phyloP scores from a whole-genome alignment of 2,329 filamentous ascomycete genomes.

The Cladophialophora carrionii region DNA sequence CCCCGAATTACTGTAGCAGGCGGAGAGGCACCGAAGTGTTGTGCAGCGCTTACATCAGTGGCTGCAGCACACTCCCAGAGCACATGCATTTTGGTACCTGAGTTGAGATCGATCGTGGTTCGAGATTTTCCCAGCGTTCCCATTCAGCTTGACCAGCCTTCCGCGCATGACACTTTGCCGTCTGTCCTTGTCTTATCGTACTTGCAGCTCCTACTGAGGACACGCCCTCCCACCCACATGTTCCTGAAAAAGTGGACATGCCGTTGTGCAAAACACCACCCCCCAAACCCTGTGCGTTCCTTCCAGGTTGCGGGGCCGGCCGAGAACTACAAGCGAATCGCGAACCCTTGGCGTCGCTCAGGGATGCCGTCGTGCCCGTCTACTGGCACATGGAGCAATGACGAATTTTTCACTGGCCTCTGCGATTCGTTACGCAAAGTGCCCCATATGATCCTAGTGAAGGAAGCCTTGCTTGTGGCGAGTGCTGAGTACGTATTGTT shows the following conservation, averaged over 20 bases:
- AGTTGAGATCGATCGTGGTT: background rate
- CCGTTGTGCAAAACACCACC: background rate
- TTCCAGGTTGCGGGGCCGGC: slow-evolving; percentile 13
- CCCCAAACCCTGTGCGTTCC: background rate
- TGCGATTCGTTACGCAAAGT: slow-evolving; percentile 24
- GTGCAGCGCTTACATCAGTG: background rate
- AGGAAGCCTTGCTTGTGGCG: slow-evolving; percentile 4
- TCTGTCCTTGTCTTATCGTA: slow-evolving; percentile 1
- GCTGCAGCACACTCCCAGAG: too few species aligned
- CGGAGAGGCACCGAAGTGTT: background rate
- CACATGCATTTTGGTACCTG: background rate
- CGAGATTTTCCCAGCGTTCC: background rate
- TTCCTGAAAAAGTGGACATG: slow-evolving; percentile 26
- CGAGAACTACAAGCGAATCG: slow-evolving; percentile 21
- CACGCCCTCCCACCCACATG: slow-evolving; percentile 12
- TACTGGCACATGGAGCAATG: slow-evolving; percentile 26
- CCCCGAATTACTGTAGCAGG: background rate
- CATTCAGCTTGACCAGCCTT: background rate
- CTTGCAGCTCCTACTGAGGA: background rate
- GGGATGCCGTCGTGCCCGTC: slow-evolving; percentile 21
- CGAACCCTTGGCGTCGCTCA: slow-evolving; percentile 16
- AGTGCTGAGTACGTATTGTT: slow-evolving; percentile 5
- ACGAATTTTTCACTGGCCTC: slow-evolving; percentile 26
- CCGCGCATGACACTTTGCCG: background rate
- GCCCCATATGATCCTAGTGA: background rate